These are phyloP conservation scores for Rutidosis leptorrhynchoides DNA, from an alignment of 129 eudicot genomes.

Conservation along the genomic window DNA sequence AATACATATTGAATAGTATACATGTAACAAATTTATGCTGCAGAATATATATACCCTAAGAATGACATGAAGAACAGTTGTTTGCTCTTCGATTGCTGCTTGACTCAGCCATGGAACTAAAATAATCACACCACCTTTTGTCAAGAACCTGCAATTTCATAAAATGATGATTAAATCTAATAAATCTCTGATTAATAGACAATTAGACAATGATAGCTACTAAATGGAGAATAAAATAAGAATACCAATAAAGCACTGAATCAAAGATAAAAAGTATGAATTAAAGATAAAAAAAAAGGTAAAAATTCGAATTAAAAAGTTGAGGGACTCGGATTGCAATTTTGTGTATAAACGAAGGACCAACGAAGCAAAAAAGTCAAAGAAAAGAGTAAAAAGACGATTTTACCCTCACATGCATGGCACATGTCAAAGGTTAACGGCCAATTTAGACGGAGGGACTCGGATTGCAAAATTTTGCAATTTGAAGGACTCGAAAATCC, in stretches of 20 bases:
- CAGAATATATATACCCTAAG: constrained; percentile 49
- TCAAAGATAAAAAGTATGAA: too few relatives aligned
- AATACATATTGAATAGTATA: constrained; percentile 8
- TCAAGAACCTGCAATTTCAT: constrained; percentile 57
- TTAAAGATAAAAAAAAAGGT: too few relatives aligned
- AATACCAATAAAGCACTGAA: constrained; percentile 65
- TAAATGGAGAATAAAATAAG: constrained; percentile 3
- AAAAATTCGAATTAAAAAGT: too few relatives aligned
- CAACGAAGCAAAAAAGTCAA: too few relatives aligned
- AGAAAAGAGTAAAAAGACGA: too few relatives aligned
- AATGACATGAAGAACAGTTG: constrained; percentile 69
- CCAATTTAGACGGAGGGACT: too few relatives aligned
- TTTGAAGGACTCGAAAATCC: too few relatives aligned
- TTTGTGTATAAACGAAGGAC: too few relatives aligned
- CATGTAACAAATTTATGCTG: background rate
- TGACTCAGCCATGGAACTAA: constrained; percentile 90
- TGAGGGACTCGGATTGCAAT: too few relatives aligned
- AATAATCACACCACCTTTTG: constrained; percentile 88
- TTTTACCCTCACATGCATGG: too few relatives aligned
- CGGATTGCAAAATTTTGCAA: too few relatives aligned
- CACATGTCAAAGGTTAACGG: too few relatives aligned
- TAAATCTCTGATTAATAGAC: background rate
- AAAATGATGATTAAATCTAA: constrained; percentile 6
- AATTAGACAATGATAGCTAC: background rate
- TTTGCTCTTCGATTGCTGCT: constrained; percentile 93